phyloP scores from a whole-genome alignment of 108 stramenopile species.

The Cyclotella sp. region DNA sequence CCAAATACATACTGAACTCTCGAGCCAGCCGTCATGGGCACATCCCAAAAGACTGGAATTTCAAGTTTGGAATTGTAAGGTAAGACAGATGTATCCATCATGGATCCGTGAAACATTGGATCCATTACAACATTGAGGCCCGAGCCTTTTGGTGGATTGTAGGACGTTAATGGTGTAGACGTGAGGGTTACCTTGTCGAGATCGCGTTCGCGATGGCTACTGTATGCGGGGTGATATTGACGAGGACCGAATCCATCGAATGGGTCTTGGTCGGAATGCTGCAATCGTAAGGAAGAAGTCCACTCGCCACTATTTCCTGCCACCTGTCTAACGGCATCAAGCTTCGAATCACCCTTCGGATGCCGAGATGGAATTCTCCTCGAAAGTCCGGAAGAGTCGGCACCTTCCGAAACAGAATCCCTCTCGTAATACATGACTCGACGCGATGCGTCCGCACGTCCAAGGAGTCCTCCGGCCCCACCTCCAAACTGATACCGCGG shows the following conservation, averaged over 20 bases:
- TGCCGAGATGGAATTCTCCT: background rate
- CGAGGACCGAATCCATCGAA: conserved; percentile 33
- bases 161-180: conserved; percentile 31
- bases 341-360: background rate
- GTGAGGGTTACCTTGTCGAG: conserved; percentile 2
- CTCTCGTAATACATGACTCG: conserved; percentile 6
- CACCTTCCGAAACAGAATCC: background rate
- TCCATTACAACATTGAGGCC: conserved; percentile 12
- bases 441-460: conserved; percentile 3
- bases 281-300: background rate
- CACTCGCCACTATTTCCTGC: background rate
- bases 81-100: conserved; percentile 33
- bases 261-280: conserved; percentile 9
- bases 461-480: conserved; percentile 24
- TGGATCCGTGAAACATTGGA: conserved; percentile 30
- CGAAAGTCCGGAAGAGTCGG: background rate
- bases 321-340: background rate
- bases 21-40: conserved; percentile 13
- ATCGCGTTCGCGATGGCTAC: background rate
- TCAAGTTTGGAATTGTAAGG: conserved; percentile 30
- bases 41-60: conserved; percentile 42
- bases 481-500: conserved; percentile 41
- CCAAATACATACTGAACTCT: conserved; percentile 27
- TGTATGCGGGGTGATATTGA: conserved; percentile 30
- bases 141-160: conserved; percentile 9